phyloP scores from a whole-genome alignment of 2,329 filamentous ascomycete species.

The Fusarium sp. region DNA sequence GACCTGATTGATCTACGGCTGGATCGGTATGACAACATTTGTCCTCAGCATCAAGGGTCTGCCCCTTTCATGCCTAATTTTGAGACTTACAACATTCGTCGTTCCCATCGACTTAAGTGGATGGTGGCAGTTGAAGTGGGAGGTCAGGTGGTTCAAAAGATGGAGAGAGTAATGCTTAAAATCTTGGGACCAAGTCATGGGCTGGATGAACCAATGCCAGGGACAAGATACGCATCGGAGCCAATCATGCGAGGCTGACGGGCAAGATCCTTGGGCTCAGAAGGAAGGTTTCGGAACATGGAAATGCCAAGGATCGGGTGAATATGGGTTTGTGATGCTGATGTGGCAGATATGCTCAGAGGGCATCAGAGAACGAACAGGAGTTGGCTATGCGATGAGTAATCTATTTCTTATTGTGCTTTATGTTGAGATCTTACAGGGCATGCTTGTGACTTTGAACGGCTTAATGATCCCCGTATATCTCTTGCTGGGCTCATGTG shows the following conservation, averaged over 20 bases:
- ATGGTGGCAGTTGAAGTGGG: neutral
- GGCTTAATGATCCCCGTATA: neutral
- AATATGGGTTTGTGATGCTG: neutral
- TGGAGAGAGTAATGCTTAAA: neutral
- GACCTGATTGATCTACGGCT: conserved; percentile 12
- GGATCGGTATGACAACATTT: neutral
- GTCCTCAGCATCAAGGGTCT: neutral
- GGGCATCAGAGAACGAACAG: neutral
- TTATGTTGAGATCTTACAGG: neutral
- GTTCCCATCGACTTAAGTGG: conserved; percentile 41
- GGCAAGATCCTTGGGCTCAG: neutral
- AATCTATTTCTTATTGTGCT: neutral
- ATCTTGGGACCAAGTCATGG: conserved; percentile 4
- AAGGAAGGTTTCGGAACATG: neutral
- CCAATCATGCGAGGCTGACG: neutral
- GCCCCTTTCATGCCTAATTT: conserved; percentile 26
- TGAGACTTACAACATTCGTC: conserved; percentile 43
- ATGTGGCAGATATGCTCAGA: neutral
- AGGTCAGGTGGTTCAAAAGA: neutral
- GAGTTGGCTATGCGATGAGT: neutral
- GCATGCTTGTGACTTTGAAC: neutral
- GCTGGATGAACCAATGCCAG: neutral
- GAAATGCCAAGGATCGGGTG: neutral
- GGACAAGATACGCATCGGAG: neutral
- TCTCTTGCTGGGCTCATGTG: neutral